Percentiles rank a stretch among this genome's conserved stretches.
Conservation (phyloP, 768 basidiomycete species). For the Panus rudis region DNA sequence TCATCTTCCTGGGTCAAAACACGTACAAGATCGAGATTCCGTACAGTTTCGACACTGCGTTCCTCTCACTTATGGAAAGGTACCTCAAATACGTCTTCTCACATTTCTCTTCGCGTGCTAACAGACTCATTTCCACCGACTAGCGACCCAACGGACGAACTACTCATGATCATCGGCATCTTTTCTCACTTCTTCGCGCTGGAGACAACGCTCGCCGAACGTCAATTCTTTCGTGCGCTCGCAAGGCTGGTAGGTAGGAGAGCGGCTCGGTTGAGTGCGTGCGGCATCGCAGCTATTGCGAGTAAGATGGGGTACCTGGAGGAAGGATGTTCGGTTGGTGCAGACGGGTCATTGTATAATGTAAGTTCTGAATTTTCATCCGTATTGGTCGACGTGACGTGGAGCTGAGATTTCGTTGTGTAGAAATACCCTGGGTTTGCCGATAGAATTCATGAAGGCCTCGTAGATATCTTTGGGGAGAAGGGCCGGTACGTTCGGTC, state of each 20-base stretch:
- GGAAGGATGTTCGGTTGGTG: slow-evolving; percentile 82
- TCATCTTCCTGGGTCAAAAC: slow-evolving; percentile 95
- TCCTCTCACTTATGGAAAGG: slow-evolving; percentile 96
- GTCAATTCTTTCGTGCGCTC: slow-evolving; percentile 94
- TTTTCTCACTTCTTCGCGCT: slow-evolving; percentile 96
- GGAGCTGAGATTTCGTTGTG: background rate
- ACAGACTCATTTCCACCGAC: background rate
- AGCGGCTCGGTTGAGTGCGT: slow-evolving; percentile 86
- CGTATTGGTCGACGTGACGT: background rate
- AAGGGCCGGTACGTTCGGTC: slow-evolving; percentile 82
- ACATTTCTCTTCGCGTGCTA: background rate
- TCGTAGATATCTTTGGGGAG: slow-evolving; percentile 93
- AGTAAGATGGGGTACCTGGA: slow-evolving; percentile 92
- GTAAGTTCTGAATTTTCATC: slow-evolving; percentile 36
- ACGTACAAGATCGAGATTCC: slow-evolving; percentile 96
- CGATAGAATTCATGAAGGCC: slow-evolving; percentile 85
- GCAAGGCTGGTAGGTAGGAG: slow-evolving; percentile 85
- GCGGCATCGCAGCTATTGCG: slow-evolving; percentile 95
- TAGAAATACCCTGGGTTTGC: slow-evolving; percentile 98
- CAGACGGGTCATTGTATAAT: slow-evolving; percentile 94
- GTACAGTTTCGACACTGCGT: slow-evolving; percentile 92
- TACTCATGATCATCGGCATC: slow-evolving; percentile 94
- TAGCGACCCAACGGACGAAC: slow-evolving; percentile 93
- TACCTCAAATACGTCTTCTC: slow-evolving; percentile 21
- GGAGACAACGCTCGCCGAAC: slow-evolving; percentile 93